A percentile compares a stretch with the other conserved stretches of the same genome.
Conservation (phyloP, 2,329 filamentous ascomycete genomes). For the Fusarium oligoseptatum region DNA sequence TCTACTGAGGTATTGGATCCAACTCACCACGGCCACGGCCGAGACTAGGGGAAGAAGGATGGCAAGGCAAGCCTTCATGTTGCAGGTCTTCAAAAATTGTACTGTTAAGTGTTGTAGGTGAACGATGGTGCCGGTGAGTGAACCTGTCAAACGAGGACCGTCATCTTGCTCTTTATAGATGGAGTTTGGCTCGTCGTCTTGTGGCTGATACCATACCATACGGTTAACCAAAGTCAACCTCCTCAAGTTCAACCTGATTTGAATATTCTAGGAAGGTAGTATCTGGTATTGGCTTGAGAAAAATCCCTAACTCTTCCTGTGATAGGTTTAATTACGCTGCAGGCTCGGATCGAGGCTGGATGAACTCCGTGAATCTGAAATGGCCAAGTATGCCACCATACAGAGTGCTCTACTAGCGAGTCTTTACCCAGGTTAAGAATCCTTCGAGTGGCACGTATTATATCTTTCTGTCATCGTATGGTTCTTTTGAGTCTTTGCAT, state of each 20-base stretch:
- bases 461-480: neutral
- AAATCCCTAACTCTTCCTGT: neutral
- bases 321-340: neutral
- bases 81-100: neutral
- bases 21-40: slow-evolving; percentile 5
- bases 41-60: neutral
- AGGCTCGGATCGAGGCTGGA: neutral
- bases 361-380: neutral
- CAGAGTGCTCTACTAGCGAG: neutral
- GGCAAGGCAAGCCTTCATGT: slow-evolving; percentile 6
- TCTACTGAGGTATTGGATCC: neutral
- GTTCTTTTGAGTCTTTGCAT: neutral
- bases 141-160: neutral
- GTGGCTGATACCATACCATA: neutral
- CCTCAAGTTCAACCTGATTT: neutral
- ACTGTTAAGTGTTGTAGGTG: neutral
- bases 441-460: neutral
- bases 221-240: neutral
- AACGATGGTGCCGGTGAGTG: neutral
- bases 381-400: neutral
- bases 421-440: neutral
- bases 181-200: neutral
- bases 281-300: neutral
- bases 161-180: neutral
- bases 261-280: neutral